A percentile compares a stretch with the other conserved stretches of the same genome.
These are phyloP conservation scores for Zanthoxylum bungeanum DNA, from an alignment of 345 rosid genomes.

Conservation along the genomic window DNA sequence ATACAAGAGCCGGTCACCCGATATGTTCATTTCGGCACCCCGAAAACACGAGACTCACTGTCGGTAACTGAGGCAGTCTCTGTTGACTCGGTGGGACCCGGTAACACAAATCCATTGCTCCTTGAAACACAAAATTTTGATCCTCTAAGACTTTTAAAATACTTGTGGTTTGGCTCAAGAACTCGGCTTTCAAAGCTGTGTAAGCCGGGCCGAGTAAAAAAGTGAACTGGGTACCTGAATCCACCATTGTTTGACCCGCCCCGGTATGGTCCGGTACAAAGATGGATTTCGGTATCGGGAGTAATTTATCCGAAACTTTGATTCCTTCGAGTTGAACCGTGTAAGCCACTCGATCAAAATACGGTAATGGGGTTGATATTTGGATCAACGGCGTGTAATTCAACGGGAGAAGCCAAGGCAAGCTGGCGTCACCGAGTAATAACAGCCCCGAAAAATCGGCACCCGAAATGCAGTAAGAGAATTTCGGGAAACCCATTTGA, in stretches of 20 bases:
- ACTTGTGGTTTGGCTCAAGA: constrained; percentile 54
- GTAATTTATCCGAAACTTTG: constrained; percentile 53
- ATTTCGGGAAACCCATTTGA: constrained; percentile 75
- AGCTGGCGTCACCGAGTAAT: constrained; percentile 76
- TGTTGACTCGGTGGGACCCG: constrained; percentile 31
- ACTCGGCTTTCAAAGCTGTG: constrained; percentile 53
- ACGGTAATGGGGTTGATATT: constrained; percentile 64
- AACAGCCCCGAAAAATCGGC: constrained; percentile 66
- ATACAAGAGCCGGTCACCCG: constrained; percentile 55
- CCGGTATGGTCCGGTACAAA: constrained; percentile 89
- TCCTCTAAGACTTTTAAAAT: constrained; percentile 55
- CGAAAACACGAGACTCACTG: constrained; percentile 61
- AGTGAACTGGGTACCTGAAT: constrained; percentile 89
- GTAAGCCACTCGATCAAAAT: constrained; percentile 84
- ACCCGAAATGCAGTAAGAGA: constrained; percentile 87
- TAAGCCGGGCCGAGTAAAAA: constrained; percentile 87
- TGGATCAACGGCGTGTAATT: constrained; percentile 77
- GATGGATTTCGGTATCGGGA: constrained; percentile 55
- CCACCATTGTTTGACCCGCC: constrained; percentile 96
- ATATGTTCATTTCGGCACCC: constrained; percentile 77
- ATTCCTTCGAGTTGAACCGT: constrained; percentile 90
- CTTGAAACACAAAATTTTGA: constrained; percentile 70
- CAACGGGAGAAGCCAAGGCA: constrained; percentile 52
- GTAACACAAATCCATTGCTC: constrained; percentile 90
- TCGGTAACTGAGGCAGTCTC: constrained; percentile 41